phyloP scores from a whole-genome alignment of 768 basidiomycete species.

The Lyophyllum atratum region DNA sequence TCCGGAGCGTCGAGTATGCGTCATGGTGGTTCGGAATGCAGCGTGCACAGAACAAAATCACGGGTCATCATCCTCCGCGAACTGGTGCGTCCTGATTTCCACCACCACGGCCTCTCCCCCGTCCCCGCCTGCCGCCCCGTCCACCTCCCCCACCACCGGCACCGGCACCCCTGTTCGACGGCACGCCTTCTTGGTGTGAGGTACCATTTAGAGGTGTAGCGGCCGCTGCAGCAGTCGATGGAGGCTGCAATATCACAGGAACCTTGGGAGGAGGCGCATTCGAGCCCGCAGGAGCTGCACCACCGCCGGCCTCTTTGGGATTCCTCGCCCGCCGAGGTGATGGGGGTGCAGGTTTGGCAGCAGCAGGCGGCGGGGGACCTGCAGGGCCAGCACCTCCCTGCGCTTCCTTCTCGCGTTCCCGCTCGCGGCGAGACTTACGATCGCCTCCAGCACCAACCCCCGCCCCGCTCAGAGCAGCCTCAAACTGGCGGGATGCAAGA shows the following conservation, averaged over 20 bases:
- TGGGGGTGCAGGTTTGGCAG: constrained; percentile 7
- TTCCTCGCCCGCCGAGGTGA: constrained; percentile 18
- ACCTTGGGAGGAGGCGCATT: constrained; percentile 19
- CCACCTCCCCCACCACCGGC: not conserved
- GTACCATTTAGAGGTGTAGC: not conserved
- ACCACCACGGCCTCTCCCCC: constrained; percentile 18
- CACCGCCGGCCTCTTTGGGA: constrained; percentile 5
- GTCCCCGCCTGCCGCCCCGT: constrained; percentile 14
- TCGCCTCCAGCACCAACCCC: constrained; percentile 42
- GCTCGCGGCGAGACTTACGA: constrained; percentile 17
- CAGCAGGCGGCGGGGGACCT: constrained; percentile 5
- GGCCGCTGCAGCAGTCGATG: constrained; percentile 8
- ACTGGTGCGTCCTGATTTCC: not conserved
- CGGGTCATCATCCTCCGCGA: not conserved
- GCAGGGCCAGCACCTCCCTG: constrained; percentile 8
- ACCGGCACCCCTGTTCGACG: not conserved
- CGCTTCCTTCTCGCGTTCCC: constrained; percentile 25
- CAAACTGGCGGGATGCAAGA: constrained; percentile 66
- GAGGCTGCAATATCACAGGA: constrained; percentile 31
- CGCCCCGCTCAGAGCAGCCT: constrained; percentile 68
- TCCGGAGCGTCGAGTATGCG: not conserved
- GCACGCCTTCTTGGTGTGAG: not conserved
- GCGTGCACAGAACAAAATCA: not conserved
- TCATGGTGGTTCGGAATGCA: not conserved
- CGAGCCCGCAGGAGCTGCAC: not conserved